Conservation (phyloP, 2,329 filamentous ascomycete species). For the Ceratocystis diversiconidia region DNA sequence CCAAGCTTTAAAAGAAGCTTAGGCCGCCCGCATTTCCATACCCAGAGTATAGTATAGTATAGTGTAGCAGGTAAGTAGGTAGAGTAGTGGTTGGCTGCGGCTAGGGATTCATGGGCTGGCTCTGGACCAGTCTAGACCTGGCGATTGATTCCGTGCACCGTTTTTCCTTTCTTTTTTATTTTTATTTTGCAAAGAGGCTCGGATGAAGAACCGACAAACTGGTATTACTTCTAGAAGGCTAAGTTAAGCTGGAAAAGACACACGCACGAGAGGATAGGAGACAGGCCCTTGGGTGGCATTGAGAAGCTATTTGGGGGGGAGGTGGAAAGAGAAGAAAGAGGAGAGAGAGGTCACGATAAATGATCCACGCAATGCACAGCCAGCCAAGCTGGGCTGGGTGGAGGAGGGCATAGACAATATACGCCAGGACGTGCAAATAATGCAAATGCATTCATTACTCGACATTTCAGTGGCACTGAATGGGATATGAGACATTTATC, state of each 20-base stretch:
- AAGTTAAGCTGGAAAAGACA: neutral
- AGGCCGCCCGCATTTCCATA: neutral
- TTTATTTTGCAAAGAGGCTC: neutral
- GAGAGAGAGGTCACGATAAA: neutral
- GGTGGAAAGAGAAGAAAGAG: neutral
- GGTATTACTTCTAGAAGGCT: slow-evolving; percentile 7
- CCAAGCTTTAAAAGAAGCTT: neutral
- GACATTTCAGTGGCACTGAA: too few species aligned
- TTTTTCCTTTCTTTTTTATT: neutral
- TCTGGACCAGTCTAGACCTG: slow-evolving; percentile 15
- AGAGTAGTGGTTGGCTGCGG: neutral
- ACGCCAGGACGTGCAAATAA: too few species aligned
- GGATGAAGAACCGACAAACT: neutral
- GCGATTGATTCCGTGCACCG: slow-evolving; percentile 13
- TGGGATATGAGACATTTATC: too few species aligned
- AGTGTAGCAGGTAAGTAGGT: neutral
- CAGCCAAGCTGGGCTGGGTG: neutral
- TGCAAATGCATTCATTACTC: neutral
- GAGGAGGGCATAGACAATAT: too few species aligned
- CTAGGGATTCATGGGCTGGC: slow-evolving; percentile 6
- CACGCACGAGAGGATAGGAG: neutral
- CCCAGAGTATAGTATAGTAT: neutral
- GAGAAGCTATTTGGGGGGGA: neutral
- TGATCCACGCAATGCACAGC: too few species aligned
- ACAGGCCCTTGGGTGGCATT: neutral